Conservation (phyloP, 176 grass and related monocot genomes). For the Thalia dealbata region DNA sequence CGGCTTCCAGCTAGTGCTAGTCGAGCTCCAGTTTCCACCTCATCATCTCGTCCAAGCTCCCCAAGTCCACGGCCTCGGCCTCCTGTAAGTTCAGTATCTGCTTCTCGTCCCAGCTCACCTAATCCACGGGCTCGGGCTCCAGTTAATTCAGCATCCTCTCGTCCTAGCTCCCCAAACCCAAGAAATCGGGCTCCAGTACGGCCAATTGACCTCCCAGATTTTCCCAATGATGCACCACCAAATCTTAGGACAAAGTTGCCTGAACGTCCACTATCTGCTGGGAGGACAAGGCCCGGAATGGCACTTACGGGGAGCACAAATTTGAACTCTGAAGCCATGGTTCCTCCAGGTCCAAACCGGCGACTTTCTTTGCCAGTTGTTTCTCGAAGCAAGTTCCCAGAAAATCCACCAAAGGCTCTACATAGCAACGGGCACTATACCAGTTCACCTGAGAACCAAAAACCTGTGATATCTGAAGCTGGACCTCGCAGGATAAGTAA, state of each 20-base stretch:
- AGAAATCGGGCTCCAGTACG: conserved; percentile 49
- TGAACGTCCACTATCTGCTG: conserved; percentile 57
- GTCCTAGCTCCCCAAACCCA: conserved; percentile 64
- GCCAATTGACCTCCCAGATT: conserved; percentile 76
- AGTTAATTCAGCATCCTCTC: conserved; percentile 47
- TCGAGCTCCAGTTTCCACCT: background rate
- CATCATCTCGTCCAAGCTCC: conserved; percentile 32
- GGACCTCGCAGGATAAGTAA: conserved; percentile 26
- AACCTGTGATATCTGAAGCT: conserved; percentile 31
- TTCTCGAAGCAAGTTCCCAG: conserved; percentile 58
- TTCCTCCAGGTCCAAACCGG: conserved; percentile 35
- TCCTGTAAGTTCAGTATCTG: conserved; percentile 36
- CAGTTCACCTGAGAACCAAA: conserved; percentile 27
- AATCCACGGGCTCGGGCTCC: conserved; percentile 32
- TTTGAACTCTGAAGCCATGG: conserved; percentile 32
- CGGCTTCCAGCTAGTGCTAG: conserved; percentile 31
- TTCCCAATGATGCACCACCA: conserved; percentile 67
- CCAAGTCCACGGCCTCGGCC: conserved; percentile 41
- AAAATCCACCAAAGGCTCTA: conserved; percentile 41
- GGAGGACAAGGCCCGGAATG: conserved; percentile 57
- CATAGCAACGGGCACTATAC: conserved; percentile 45
- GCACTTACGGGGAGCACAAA: conserved; percentile 31
- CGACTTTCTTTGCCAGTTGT: conserved; percentile 69
- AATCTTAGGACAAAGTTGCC: conserved; percentile 79
- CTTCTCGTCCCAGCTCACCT: conserved; percentile 72